Base-by-base conservation (phyloP, 495 filamentous ascomycete genomes). In the Geoglossum glabrum region DNA sequence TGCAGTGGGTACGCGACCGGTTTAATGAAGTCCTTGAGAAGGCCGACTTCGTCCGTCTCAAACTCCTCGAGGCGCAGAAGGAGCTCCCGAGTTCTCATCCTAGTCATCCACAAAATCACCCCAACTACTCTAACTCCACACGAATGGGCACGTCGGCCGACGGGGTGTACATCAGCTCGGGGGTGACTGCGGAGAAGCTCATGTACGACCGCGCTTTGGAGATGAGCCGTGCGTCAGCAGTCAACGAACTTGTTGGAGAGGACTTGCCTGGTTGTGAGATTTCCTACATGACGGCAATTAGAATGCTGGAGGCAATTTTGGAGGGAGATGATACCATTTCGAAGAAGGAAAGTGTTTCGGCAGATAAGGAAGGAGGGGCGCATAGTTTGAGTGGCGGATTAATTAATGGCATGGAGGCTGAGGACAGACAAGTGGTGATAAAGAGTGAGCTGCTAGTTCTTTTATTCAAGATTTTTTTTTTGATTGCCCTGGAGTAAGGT, bases 201-300 rank as follows among this genome's bases (percentile, higher is more conserved):
- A 98, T 98, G 93, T 98, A 95, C 63, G 93, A 98, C 61, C 86
- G 92, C 15, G 92, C 92, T 3, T 69, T 95, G 25, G 92, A 98
- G 67, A 95, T 98, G 92, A 95, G 87, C 62, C 81, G 88, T 38
- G 78, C 86, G 1, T 89, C 92, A 6, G 92, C 92, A 3, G 90
- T 97, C 65, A 95, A 90, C 63, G 92, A 98, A 70, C 82, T 97
- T 55, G 86, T 90, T 9, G 84, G 86, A 54, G 86, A 93, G 58
- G 90, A 98, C 72, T 74, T 98, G 1, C 69, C 71, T 1, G 90
- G 87, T 21, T 95, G 90, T 59, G 90, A 97, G 65, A 80, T 95
- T n/a, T 83, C 84, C 25, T 98, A 98, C 64, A 72, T 85, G 43
- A 97, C 92, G 1, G 88, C 92, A 0, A 85, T 95, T 59, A 77